phyloP scores from a whole-genome alignment of 495 filamentous ascomycete species.

The Penicillium arizonense region DNA sequence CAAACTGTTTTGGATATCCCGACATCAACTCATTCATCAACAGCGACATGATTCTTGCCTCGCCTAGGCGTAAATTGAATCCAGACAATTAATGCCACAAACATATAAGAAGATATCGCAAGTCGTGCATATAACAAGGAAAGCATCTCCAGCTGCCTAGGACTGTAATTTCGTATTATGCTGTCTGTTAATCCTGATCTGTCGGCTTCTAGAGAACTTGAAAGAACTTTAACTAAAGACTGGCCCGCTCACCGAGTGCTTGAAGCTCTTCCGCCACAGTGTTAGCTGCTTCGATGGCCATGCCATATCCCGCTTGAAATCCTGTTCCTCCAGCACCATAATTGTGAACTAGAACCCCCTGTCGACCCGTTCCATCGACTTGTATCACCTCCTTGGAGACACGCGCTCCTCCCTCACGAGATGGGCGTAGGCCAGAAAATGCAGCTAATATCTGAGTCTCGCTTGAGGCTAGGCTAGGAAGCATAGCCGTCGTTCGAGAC shows the following conservation, averaged over 20 bases:
- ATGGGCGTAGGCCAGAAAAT: constrained; percentile 28
- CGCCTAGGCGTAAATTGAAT: no score
- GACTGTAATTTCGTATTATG: no score
- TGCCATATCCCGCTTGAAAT: constrained; percentile 27
- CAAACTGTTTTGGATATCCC: no score
- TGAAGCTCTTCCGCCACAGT: background rate
- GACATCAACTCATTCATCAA: background rate
- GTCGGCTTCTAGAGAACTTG: background rate
- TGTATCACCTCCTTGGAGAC: constrained; percentile 19
- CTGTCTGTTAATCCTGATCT: no score
- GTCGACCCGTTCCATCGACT: background rate
- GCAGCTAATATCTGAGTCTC: constrained; percentile 20
- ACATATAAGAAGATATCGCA: no score
- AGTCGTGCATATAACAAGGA: no score
- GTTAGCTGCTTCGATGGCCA: constrained; percentile 14
- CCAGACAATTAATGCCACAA: no score
- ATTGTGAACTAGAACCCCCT: constrained; percentile 18
- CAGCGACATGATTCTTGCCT: background rate
- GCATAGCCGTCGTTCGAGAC: constrained; percentile 19
- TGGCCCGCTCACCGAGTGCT: background rate
- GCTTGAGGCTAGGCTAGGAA: constrained; percentile 11
- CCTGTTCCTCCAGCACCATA: constrained; percentile 37
- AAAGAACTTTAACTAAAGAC: background rate
- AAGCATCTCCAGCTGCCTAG: no score
- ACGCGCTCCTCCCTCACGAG: constrained; percentile 27